Conservation (phyloP, 1,284 basidiomycete genomes). For the Ceratobasidium sp. region DNA sequence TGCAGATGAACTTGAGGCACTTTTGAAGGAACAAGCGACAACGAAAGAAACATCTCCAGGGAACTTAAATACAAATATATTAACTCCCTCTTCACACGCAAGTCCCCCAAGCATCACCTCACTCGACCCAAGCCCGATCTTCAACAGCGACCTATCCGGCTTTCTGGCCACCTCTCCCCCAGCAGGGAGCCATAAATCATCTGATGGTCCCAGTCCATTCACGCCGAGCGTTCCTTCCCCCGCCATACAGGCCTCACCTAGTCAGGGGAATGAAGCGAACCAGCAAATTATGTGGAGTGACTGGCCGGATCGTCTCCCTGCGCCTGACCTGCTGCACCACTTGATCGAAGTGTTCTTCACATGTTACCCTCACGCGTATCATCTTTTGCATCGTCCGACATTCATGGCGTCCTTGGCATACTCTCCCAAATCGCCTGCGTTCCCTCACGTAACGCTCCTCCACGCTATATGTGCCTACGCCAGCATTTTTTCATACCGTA, state of each 20-base stretch:
- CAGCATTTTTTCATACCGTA: slow-evolving; percentile 41
- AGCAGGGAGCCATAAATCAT: neutral
- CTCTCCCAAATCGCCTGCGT: slow-evolving; percentile 59
- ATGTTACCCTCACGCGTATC: slow-evolving; percentile 42
- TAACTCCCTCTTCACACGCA: slow-evolving; percentile 1
- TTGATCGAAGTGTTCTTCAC: slow-evolving; percentile 46
- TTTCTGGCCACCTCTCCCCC: neutral
- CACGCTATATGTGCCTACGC: slow-evolving; percentile 46
- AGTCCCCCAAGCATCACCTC: neutral
- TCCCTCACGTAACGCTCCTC: slow-evolving; percentile 47
- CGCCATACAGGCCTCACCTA: neutral
- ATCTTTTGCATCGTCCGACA: slow-evolving; percentile 44
- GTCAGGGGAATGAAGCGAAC: neutral
- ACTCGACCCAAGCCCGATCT: neutral
- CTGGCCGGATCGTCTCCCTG: slow-evolving; percentile 42
- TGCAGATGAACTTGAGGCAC: slow-evolving; percentile 34
- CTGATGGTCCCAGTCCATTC: slow-evolving; percentile 8
- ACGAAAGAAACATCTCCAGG: neutral
- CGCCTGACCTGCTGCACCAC: slow-evolving; percentile 44
- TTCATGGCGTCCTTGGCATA: slow-evolving; percentile 58
- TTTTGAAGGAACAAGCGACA: slow-evolving; percentile 21
- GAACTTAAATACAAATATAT: neutral
- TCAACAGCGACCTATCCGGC: slow-evolving; percentile 3
- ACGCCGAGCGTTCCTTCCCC: slow-evolving; percentile 3
- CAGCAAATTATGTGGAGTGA: slow-evolving; percentile 30